Evolutionary conservation across 208 protist species (phyloP).

Genomic region (Vickermania ingenoplastis): DNA sequence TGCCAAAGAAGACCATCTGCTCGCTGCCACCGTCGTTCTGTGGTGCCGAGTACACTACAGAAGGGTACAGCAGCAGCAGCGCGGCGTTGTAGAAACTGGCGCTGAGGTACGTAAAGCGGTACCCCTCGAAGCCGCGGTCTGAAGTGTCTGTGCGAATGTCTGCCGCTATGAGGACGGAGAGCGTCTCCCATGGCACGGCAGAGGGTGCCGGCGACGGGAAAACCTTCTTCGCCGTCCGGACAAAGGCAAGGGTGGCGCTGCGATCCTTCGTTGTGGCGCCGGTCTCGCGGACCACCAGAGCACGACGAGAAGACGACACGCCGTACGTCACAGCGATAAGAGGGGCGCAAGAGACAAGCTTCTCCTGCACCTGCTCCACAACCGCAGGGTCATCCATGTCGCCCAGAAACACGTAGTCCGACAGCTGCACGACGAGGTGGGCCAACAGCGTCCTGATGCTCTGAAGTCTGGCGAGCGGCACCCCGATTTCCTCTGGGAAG

Average conservation of each 20-base stretch:
- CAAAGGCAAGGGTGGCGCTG: slow-evolving; percentile 67
- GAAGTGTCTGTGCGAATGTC: slow-evolving; percentile 45
- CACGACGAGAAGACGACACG: slow-evolving; percentile 46
- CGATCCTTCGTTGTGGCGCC: slow-evolving; percentile 52
- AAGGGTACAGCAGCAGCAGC: slow-evolving; percentile 68
- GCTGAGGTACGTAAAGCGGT: slow-evolving; percentile 52
- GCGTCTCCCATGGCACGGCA: slow-evolving; percentile 52
- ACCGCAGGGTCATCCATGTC: slow-evolving; percentile 22
- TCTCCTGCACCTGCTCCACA: slow-evolving; percentile 21
- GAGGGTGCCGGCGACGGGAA: slow-evolving; percentile 26
- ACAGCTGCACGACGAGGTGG: slow-evolving; percentile 62
- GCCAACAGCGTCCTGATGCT: slow-evolving; percentile 47
- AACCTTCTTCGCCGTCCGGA: slow-evolving; percentile 79
- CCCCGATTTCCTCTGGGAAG: slow-evolving; percentile 18
- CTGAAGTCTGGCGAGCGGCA: slow-evolving; percentile 48
- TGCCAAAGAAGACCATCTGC: slow-evolving; percentile 68
- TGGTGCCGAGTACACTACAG: slow-evolving; percentile 75
- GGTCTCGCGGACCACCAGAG: slow-evolving; percentile 60
- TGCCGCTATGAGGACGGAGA: slow-evolving; percentile 44
- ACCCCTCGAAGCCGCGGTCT: slow-evolving; percentile 21
- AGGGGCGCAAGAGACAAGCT: slow-evolving; percentile 41
- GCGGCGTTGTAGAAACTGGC: slow-evolving; percentile 70
- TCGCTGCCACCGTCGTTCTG: slow-evolving; percentile 32
- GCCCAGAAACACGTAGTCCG: slow-evolving; percentile 79
- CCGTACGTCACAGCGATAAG: slow-evolving; percentile 62